phyloP scores from a whole-genome alignment of 306 rosid species.

The Quercus cerris region DNA sequence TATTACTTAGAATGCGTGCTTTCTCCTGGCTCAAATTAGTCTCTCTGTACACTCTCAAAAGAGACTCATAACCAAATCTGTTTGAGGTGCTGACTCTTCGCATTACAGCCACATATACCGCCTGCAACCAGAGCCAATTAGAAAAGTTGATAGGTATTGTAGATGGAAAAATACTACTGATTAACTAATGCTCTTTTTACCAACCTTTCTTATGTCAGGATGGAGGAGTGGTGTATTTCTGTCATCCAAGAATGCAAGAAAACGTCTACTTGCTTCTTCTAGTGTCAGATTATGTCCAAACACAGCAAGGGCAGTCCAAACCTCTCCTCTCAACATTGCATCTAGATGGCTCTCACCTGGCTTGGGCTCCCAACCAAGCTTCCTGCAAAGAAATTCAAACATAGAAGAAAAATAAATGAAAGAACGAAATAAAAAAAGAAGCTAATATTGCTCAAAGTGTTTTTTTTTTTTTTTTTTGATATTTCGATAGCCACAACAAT shows the following conservation, averaged over 20 bases:
- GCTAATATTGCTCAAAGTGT: too few relatives aligned
- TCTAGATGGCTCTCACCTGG: background rate
- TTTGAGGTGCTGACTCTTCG: conserved; percentile 51
- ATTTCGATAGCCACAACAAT: too few relatives aligned
- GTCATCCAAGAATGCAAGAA: conserved; percentile 66
- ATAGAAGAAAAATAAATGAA: background rate
- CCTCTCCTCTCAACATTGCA: conserved; percentile 92
- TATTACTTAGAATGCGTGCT: conserved; percentile 76
- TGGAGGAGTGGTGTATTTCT: conserved; percentile 81
- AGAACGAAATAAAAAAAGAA: background rate
- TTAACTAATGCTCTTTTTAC: conserved; percentile 14
- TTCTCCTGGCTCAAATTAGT: conserved; percentile 83
- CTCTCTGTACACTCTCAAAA: conserved; percentile 78
- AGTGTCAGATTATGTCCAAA: conserved; percentile 76
- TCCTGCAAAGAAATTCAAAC: conserved; percentile 46
- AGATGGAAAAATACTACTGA: background rate
- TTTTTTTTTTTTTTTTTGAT: too few relatives aligned
- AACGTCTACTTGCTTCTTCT: conserved; percentile 73
- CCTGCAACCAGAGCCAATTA: conserved; percentile 52
- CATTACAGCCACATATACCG: conserved; percentile 80
- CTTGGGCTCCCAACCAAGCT: conserved; percentile 58
- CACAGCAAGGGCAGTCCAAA: conserved; percentile 71
- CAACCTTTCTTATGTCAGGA: conserved; percentile 85
- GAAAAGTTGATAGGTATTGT: conserved; percentile 18
- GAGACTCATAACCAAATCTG: too few relatives aligned